Evolutionary conservation across 768 basidiomycete species (phyloP).

Genomic region (Boletus rubescentipes): DNA sequence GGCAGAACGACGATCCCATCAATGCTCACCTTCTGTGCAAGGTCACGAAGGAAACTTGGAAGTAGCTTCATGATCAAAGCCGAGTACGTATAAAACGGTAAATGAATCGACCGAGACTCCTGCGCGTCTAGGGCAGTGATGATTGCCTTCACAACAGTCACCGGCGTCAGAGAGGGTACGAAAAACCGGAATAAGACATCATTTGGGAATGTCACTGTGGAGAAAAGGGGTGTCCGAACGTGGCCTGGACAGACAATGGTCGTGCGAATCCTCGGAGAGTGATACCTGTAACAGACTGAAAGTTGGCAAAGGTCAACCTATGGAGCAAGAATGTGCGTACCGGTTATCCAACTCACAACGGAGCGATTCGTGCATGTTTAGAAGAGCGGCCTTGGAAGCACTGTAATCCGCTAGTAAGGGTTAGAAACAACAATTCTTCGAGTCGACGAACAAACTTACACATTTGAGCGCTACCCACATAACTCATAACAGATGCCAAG

Average conservation of each 20-base stretch:
- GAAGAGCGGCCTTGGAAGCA: slow-evolving; percentile 89
- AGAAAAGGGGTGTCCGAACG: slow-evolving; percentile 77
- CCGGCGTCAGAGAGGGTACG: slow-evolving; percentile 69
- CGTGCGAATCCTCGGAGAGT: slow-evolving; percentile 77
- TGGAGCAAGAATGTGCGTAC: slow-evolving; percentile 36
- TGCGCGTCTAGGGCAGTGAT: slow-evolving; percentile 81
- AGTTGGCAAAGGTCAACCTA: neutral
- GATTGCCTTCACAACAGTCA: slow-evolving; percentile 76
- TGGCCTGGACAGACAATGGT: slow-evolving; percentile 84
- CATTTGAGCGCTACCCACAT: slow-evolving; percentile 73
- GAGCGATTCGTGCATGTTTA: slow-evolving; percentile 79
- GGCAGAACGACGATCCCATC: neutral
- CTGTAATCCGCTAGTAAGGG: slow-evolving; percentile 73
- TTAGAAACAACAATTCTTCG: slow-evolving; percentile 6
- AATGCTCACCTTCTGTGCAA: slow-evolving; percentile 66
- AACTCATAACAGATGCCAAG: slow-evolving; percentile 71
- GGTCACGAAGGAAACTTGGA: slow-evolving; percentile 74
- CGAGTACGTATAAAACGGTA: slow-evolving; percentile 74
- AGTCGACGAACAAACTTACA: slow-evolving; percentile 44
- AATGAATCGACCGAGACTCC: slow-evolving; percentile 64
- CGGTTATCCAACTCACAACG: slow-evolving; percentile 84
- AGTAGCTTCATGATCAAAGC: slow-evolving; percentile 53
- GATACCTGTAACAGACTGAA: slow-evolving; percentile 47
- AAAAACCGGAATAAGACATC: slow-evolving; percentile 65
- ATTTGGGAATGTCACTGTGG: slow-evolving; percentile 49